A percentile compares a stretch with the other conserved stretches of the same genome.
These are phyloP conservation scores for Beta vulgaris DNA, from an alignment of 148 eudicot species.

Conservation along the genomic window DNA sequence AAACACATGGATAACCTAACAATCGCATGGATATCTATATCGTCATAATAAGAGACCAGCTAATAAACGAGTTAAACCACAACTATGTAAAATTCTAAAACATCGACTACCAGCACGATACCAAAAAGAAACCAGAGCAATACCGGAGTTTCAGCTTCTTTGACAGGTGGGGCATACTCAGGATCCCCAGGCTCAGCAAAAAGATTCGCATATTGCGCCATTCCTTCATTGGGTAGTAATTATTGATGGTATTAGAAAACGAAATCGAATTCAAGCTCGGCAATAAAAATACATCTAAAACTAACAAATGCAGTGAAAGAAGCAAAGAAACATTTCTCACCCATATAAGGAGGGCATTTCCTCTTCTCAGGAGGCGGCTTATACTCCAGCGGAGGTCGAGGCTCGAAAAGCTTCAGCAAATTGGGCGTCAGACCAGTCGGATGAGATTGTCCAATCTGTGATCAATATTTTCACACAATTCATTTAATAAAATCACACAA, in stretches of 20 bases:
- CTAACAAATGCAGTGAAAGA: neutral
- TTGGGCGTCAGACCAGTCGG: conserved; percentile 87
- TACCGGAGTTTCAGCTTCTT: conserved; percentile 83
- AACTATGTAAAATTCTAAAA: too few species aligned
- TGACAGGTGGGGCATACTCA: conserved; percentile 84
- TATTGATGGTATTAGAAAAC: neutral
- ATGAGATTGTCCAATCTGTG: conserved; percentile 89
- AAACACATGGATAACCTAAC: neutral
- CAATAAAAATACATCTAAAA: neutral
- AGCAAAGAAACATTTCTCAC: conserved; percentile 25
- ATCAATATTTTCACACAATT: neutral
- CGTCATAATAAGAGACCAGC: neutral
- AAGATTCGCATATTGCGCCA: conserved; percentile 75
- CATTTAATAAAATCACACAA: neutral
- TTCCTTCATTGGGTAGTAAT: conserved; percentile 47
- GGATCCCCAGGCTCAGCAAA: conserved; percentile 91
- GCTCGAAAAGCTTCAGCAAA: conserved; percentile 88
- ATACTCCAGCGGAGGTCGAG: conserved; percentile 85
- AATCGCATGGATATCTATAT: neutral
- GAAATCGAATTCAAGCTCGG: neutral
- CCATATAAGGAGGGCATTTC: conserved; percentile 87
- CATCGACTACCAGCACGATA: too few species aligned
- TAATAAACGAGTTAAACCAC: neutral
- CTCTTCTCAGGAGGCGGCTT: conserved; percentile 94
- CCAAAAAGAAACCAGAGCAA: neutral